Evolutionary conservation across 139 green algal species (phyloP), one percentile per base, ranked within the genome.

Genomic region (Coccomyxa sp.): DNA sequence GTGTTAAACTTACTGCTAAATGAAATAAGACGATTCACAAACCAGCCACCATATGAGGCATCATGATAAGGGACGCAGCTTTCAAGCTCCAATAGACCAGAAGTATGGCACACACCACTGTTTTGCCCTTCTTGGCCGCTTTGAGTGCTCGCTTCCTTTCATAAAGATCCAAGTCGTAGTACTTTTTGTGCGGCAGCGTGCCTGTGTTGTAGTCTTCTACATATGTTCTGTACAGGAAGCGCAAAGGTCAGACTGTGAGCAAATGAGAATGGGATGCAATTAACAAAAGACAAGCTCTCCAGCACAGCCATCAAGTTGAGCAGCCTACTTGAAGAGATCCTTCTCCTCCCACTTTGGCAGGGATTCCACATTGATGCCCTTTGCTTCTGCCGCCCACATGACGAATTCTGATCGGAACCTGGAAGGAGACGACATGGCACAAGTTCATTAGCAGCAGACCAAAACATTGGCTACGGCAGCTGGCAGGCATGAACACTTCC

Each of bases 341-440:
- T 92, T 90, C 89, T 98, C 94, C 51, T 97, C 94, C 58, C 76
- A 83, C 85, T 89, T 83, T 9, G 87, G 77, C 75, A 97, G 78
- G 31, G 85, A 78, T 86, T 98, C 95, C 0, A 95, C 75, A 81
- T 98, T 90, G 9, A 91, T 79, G 67, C 90, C 91, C 84, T 96
- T 94, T 27, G 93, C 92, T 17, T 97, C 94, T 18, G 88, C 79
- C 27, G 93, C 92, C 95, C 95, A 98, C 79, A 94, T 77, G 58
- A 91, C 88, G 88, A 98, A 98, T 87, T 98, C 95, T 25, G 88
- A 84, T 18, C 89, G 88, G 85, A 97, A 97, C 82, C 58, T 80
- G 63, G 85, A 87, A 21, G 38, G 7, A 7, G 38, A 51, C 3
- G 38, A 51, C 38, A 51, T 51, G 38, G 38, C 38, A 51, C 38